phyloP scores from a whole-genome alignment of 2,329 filamentous ascomycete species.

The Alternaria atra region DNA sequence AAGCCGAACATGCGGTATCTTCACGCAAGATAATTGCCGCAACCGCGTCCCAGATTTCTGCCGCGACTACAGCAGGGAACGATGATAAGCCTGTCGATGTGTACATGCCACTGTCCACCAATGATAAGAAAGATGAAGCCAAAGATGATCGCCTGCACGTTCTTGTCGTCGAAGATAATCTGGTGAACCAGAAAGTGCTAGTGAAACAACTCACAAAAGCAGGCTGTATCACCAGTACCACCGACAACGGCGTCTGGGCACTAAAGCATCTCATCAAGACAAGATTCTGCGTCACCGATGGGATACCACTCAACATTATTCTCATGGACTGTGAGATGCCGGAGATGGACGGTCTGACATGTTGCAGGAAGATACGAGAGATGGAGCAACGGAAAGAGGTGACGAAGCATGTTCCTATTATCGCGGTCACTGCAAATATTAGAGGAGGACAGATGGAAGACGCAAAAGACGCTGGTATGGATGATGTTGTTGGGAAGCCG shows the following conservation, averaged over 20 bases:
- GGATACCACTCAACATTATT: constrained; percentile 39
- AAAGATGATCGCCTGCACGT: constrained; percentile 30
- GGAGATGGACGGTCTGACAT: constrained; percentile 50
- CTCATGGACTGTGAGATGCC: constrained; percentile 53
- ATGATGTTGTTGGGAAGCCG: constrained; percentile 48
- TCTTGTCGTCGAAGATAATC: constrained; percentile 50
- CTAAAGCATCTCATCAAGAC: constrained; percentile 37
- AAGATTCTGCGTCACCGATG: constrained; percentile 17
- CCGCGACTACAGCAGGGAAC: background rate
- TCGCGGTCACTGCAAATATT: constrained; percentile 51
- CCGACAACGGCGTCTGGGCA: constrained; percentile 46
- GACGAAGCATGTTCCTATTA: constrained; percentile 42
- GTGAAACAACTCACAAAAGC: constrained; percentile 44
- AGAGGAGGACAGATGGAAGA: constrained; percentile 43
- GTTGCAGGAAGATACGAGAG: constrained; percentile 43
- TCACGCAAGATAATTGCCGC: background rate
- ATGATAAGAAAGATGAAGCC: background rate
- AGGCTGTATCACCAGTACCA: constrained; percentile 41
- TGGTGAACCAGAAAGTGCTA: constrained; percentile 49
- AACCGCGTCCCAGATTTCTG: background rate
- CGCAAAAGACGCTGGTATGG: constrained; percentile 47
- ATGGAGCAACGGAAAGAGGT: constrained; percentile 35
- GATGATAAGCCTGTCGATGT: background rate
- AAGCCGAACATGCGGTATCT: background rate
- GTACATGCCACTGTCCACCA: background rate